Evolutionary conservation across 257 asterid species (phyloP).

Genomic region (Jacaranda copaia): DNA sequence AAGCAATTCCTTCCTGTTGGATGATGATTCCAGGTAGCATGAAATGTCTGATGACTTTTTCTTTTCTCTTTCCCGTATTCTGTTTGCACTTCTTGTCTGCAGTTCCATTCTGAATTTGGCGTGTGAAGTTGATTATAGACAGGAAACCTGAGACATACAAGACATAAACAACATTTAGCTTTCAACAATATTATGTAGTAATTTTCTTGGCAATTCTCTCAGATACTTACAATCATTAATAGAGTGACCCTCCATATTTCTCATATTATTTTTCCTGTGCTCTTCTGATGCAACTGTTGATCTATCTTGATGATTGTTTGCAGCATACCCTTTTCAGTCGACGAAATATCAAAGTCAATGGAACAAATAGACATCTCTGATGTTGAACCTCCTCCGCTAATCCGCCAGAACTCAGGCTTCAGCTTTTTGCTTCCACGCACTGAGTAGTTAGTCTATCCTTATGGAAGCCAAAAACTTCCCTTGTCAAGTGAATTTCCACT

Average conservation of each 20-base stretch:
- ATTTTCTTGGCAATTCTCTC: background rate
- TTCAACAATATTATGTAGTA: background rate
- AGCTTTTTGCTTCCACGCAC: conserved; percentile 81
- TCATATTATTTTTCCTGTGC: background rate
- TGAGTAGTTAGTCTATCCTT: conserved; percentile 22
- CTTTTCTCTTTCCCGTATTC: background rate
- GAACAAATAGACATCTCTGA: conserved; percentile 88
- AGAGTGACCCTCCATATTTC: background rate
- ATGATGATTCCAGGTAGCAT: conserved; percentile 94
- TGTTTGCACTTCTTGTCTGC: no score
- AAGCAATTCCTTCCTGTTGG: conserved; percentile 94
- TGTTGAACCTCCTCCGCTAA: conserved; percentile 81
- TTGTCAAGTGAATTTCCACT: conserved; percentile 1
- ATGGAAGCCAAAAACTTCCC: background rate
- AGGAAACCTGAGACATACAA: background rate
- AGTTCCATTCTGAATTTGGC: no score
- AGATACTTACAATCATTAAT: background rate
- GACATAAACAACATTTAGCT: background rate
- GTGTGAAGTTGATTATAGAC: no score
- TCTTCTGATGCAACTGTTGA: conserved; percentile 33
- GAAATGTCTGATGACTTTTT: background rate
- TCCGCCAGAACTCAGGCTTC: conserved; percentile 90
- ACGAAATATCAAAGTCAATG: conserved; percentile 96
- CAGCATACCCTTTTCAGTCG: conserved; percentile 99
- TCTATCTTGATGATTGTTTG: conserved; percentile 38